Conservation (phyloP, 2,329 filamentous ascomycete species). For the Trichoderma lentiforme region DNA sequence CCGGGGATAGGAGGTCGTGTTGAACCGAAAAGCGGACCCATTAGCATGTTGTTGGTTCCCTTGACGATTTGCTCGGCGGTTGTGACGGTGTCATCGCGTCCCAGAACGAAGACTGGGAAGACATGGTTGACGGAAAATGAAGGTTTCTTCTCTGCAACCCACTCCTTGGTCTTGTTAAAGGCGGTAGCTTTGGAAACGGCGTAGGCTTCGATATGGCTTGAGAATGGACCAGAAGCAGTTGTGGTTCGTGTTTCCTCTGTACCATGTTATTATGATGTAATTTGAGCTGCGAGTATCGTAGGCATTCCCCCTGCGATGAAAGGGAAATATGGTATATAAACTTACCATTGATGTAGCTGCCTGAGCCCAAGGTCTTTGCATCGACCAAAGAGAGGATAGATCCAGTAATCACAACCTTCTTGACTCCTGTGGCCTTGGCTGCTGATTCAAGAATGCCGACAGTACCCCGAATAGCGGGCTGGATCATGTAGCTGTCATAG, state of each 20-base stretch:
- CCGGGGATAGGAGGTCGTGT: conserved; percentile 26
- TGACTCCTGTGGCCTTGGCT: conserved; percentile 30
- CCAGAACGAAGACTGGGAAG: conserved; percentile 36
- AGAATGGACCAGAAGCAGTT: conserved; percentile 25
- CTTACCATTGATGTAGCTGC: conserved; percentile 1
- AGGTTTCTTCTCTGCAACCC: conserved; percentile 31
- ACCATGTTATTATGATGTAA: background rate
- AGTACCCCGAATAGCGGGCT: conserved; percentile 37
- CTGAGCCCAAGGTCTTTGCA: background rate
- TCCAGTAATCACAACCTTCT: conserved; percentile 43
- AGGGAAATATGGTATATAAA: background rate
- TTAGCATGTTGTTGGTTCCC: conserved; percentile 35
- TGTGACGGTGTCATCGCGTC: conserved; percentile 33
- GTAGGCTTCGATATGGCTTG: conserved; percentile 34
- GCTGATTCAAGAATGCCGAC: conserved; percentile 37
- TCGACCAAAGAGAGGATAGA: conserved; percentile 30
- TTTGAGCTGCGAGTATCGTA: no score
- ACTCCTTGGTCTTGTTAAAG: conserved; percentile 33
- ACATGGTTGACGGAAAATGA: conserved; percentile 36
- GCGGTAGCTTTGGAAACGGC: conserved; percentile 35
- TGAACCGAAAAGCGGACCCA: conserved; percentile 34
- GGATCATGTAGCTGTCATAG: conserved; percentile 26
- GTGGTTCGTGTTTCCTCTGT: background rate
- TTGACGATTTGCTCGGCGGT: conserved; percentile 16
- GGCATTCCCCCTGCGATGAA: background rate